These are phyloP conservation scores for Rhododendron williamsianum DNA, from an alignment of 148 eudicot species.

Conservation along the genomic window DNA sequence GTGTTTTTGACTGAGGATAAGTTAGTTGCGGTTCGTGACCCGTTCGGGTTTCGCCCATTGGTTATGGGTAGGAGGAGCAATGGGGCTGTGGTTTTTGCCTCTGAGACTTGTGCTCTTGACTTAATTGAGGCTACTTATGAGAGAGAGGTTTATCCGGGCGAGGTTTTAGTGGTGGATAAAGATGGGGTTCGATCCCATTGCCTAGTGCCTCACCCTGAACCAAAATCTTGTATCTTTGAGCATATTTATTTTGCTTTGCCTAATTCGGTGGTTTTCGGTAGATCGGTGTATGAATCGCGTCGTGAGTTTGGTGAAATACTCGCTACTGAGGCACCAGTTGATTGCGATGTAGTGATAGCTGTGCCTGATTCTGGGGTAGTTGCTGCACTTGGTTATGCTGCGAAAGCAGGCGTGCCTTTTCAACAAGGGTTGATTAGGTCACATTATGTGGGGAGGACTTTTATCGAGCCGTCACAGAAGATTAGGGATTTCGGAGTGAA, in stretches of 20 bases:
- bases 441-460: slow-evolving; percentile 80
- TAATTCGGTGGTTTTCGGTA: slow-evolving; percentile 74
- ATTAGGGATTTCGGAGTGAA: slow-evolving; percentile 85
- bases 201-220: slow-evolving; percentile 50
- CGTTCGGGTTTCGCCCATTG: slow-evolving; percentile 76
- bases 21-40: slow-evolving; percentile 81
- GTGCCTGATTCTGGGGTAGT: slow-evolving; percentile 96
- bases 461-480: slow-evolving; percentile 81
- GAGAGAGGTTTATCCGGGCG: slow-evolving; percentile 82
- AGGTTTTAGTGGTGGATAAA: slow-evolving; percentile 67
- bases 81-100: slow-evolving; percentile 88
- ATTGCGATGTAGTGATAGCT: slow-evolving; percentile 90
- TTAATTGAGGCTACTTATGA: slow-evolving; percentile 73
- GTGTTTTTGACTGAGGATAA: slow-evolving; percentile 76
- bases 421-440: slow-evolving; percentile 82
- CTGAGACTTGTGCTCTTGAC: slow-evolving; percentile 89
- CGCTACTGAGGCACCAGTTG: slow-evolving; percentile 64
- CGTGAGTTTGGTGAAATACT: slow-evolving; percentile 50
- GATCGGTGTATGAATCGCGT: slow-evolving; percentile 64
- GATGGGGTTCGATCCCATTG: slow-evolving; percentile 57
- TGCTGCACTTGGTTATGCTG: slow-evolving; percentile 84
- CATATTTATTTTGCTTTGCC: slow-evolving; percentile 85
- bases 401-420: slow-evolving; percentile 55
- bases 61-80: slow-evolving; percentile 88
- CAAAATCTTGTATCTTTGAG: slow-evolving; percentile 83